Evolutionary conservation across 2,329 filamentous ascomycete genomes (phyloP), one percentile per base, ranked within the genome.

Genomic region (Lachnellula willkommii): DNA sequence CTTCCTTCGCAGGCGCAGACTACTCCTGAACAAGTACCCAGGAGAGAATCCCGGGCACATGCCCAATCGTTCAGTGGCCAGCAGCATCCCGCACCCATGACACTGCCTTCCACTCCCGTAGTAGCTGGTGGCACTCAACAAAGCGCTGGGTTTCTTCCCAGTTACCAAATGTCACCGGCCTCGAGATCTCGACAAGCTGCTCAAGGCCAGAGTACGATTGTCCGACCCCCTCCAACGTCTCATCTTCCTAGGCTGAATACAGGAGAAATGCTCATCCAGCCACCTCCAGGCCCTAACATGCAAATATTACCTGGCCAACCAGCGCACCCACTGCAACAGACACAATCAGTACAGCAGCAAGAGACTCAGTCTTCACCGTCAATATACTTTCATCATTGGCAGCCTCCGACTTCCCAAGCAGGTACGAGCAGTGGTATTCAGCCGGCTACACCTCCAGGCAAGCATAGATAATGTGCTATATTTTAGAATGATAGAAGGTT

Each of bases 371-470:
- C 83, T 17, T 89, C 88, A 42, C 84, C 87, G 0, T 88, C 86
- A 22, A 88, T 95, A 48, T 94, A 90, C 71, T 96, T 96, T 70
- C 90, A 95, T 68, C 90, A 95, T 69, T 96, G 91, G 90, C 88
- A 93, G 57, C 91, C 91, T 47, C 91, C 91, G 14, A 81, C 79
- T 22, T 81, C 83, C 60, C 80, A 88, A 71, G 76, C 78, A 61
- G 79, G 80, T 57, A 74, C 62, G 42, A 63, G 78, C 61, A 75
- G 77, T 69, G 77, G 80, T 55, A 83, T 84, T 66, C 85, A 88
- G 69, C 87, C 88, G 58, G 82, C 81, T 66, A 88, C 87, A 60
- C 87, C 89, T 67, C 86, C 88, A 75, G 85, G 87, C 83, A 87
- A 83, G 66, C 63, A 75, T 75, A 71, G 71, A 75, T 59, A 74